These are phyloP conservation scores for Paralagenidium karlingii DNA, from an alignment of 352 stramenopile species.

Conservation along the genomic window DNA sequence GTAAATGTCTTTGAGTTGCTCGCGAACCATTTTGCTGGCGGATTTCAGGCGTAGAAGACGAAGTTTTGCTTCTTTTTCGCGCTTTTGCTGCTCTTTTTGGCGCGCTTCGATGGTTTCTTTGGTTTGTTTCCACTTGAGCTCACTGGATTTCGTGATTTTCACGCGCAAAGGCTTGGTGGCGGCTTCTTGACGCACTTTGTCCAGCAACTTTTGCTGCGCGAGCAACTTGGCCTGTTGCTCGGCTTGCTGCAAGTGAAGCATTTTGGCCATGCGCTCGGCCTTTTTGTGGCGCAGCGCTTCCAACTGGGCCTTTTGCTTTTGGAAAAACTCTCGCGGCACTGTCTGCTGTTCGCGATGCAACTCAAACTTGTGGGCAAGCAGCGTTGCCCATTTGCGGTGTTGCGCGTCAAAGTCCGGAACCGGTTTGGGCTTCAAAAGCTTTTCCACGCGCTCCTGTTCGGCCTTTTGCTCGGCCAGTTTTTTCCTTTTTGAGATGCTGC, in stretches of 20 bases:
- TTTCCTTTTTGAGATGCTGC: constrained; percentile 29
- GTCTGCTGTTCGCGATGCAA: constrained; percentile 2
- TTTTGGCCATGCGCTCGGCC: constrained; percentile 23
- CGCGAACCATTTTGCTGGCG: constrained; percentile 29
- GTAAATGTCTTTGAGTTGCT: constrained; percentile 46
- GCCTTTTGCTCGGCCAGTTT: constrained; percentile 26
- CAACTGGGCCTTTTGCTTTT: constrained; percentile 20
- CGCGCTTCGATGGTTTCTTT: constrained; percentile 15
- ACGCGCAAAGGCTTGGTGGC: constrained; percentile 1
- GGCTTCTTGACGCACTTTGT: no score
- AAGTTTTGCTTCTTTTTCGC: constrained; percentile 10
- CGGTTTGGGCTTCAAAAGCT: constrained; percentile 18
- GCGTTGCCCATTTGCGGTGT: constrained; percentile 34
- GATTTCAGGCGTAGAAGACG: constrained; percentile 23
- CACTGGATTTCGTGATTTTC: constrained; percentile 42
- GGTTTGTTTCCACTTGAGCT: constrained; percentile 34
- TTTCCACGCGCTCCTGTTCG: constrained; percentile 13
- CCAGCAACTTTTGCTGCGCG: constrained; percentile 21
- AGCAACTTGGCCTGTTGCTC: constrained; percentile 10
- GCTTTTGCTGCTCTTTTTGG: constrained; percentile 23
- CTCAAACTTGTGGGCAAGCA: constrained; percentile 18
- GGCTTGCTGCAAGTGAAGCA: constrained; percentile 20
- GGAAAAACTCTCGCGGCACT: constrained; percentile 28
- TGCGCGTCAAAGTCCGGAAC: constrained; percentile 51
- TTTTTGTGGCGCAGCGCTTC: constrained; percentile 29